phyloP scores from a whole-genome alignment of 2,329 filamentous ascomycete genomes.

The Alternaria ventricosa region DNA sequence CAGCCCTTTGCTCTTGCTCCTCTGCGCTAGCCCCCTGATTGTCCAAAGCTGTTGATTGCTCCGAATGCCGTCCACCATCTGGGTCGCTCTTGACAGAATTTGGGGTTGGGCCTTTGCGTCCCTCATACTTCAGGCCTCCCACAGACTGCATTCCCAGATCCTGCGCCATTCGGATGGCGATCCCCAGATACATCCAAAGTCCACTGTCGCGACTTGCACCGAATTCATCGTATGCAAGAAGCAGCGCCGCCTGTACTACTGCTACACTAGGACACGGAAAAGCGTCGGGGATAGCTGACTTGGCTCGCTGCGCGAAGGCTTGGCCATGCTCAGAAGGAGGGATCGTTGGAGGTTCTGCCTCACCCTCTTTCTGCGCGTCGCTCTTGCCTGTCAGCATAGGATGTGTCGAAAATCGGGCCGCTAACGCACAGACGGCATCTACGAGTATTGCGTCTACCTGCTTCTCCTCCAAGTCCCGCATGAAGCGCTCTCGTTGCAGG shows the following conservation, averaged over 20 bases:
- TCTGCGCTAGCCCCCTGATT: constrained; percentile 43
- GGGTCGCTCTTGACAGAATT: constrained; percentile 57
- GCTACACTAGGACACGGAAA: constrained; percentile 83
- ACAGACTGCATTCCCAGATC: constrained; percentile 83
- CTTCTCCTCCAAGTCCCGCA: constrained; percentile 80
- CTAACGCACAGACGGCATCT: constrained; percentile 82
- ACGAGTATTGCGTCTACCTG: constrained; percentile 83
- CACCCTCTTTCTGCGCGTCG: constrained; percentile 53
- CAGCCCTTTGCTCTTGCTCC: constrained; percentile 63
- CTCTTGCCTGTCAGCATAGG: constrained; percentile 59
- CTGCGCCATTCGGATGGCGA: constrained; percentile 82
- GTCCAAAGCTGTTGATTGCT: constrained; percentile 57
- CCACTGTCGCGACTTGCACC: constrained; percentile 88
- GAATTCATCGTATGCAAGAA: constrained; percentile 89
- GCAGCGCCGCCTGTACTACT: constrained; percentile 80
- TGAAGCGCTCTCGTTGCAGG: constrained; percentile 73
- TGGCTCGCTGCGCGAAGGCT: constrained; percentile 80
- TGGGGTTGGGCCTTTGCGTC: constrained; percentile 62
- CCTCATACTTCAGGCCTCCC: constrained; percentile 70
- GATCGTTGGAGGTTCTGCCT: constrained; percentile 26
- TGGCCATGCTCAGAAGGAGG: constrained; percentile 72
- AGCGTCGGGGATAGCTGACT: constrained; percentile 80
- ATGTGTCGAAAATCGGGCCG: constrained; percentile 77
- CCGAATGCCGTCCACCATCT: constrained; percentile 47
- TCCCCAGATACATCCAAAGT: constrained; percentile 91